Base-by-base conservation (phyloP, 805 yeast species). In the Starmerella apis region DNA sequence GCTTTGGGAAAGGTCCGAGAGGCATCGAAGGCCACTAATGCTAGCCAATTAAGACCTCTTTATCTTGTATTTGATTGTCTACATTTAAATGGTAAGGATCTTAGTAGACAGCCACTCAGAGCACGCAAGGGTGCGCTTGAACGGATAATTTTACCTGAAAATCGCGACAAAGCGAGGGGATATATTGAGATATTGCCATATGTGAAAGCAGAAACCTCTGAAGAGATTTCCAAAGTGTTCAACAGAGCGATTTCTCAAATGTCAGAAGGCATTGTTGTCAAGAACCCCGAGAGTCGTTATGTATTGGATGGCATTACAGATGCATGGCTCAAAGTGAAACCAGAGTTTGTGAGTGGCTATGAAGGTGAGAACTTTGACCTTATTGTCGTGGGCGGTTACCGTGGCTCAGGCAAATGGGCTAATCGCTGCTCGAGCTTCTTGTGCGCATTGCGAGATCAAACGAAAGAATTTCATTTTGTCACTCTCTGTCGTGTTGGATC, bases 261-360 rank as follows among this genome's bases (percentile, higher is more conserved):
- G 45, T 75, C 86, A 19, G 98, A 90, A 64, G 98, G 98, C 0
- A 68, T 90, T 8, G 77, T 90, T 49, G 65, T 90, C 35, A 90
- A 90, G 61, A 74, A 79, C 54, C 75, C 79, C 0, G 63, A 68
- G 11, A 72, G 83, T 2, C 66, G 63, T 14, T 90, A 90, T 62
- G 62, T 66, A 2, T 71, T 83, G 14, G 85, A 78, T n/a, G 74
- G 73, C 30, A 68, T 86, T 45, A 71, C 73, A 38, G 75, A 74
- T 16, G 66, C 72, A n/a, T 90, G 96, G 95, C 69, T 86, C 14
- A 90, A 90, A 61, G 76, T 90, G 2, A 90, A 90, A 63, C 97
- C 97, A 0, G 96, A 88, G 57, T 88, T 87, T 61, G 68, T 87
- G 47, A 82, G 79, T 49, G 63, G 63, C 7, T 86, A 82, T 51